Evolutionary conservation across 2,329 filamentous ascomycete genomes (phyloP), one percentile per base, ranked within the genome.

Genomic region (Cladophialophora psammophila): DNA sequence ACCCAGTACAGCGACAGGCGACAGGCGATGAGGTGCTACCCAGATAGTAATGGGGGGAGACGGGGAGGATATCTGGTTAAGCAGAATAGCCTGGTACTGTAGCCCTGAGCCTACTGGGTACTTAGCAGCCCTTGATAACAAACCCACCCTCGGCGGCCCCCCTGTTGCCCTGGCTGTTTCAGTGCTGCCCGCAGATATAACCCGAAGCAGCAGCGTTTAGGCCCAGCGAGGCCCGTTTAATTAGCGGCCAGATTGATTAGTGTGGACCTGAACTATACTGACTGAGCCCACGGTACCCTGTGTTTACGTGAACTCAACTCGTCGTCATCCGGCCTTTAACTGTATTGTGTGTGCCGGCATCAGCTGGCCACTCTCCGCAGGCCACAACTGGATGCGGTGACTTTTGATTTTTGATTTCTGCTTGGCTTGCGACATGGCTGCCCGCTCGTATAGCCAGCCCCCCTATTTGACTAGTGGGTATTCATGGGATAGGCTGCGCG

Each of bases 251-350:
- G 26, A 40, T 40, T 40, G 40, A 42, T 42, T 42, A 18, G 5
- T 42, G 40, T 42, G n/a, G 15, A 5, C 13, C 40, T 42, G 40
- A n/a, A 42, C 18, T 50, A 26, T 50, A 7, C 45, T 9, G 20
- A 1, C 9, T 26, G 9, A 6, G 20, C 10, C 8, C 18, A 12
- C 5, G 4, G 42, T 42, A 42, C 40, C 36, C 26, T 26, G 45
- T 50, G 45, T 50, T 50, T 50, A 50, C 45, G 45, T 50, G 42
- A 48, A 48, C 42, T 48, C n/a, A 20, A 18, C 45, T 50, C 18
- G 10, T 26, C 20, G 26, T 20, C 12, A 50, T 50, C 12, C 4
- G 40, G 15, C 40, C 13, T 42, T n/a, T 42, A 42, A 12, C 18
- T 5, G 40, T n/a, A n/a, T n/a, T n/a, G 26, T 26, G 26, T 26